A percentile compares a stretch with the other conserved stretches of the same genome.
phyloP scores from a whole-genome alignment of 2,329 filamentous ascomycete genomes.

The Fusarium sp. region DNA sequence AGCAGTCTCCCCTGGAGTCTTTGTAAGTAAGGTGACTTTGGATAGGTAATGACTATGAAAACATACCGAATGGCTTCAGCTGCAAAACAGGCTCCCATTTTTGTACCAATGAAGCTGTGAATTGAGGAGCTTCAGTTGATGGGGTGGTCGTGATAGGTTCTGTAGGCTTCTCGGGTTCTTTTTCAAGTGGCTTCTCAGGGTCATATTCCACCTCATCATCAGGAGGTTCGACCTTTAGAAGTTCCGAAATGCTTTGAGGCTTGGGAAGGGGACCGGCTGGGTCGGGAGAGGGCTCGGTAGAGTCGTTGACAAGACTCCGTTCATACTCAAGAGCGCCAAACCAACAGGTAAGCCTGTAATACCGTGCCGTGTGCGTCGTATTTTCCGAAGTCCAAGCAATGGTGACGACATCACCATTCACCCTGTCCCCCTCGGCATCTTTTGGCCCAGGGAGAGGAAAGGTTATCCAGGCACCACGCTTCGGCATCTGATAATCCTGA shows the following conservation, averaged over 20 bases:
- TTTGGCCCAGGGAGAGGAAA: not conserved
- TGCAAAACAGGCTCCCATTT: not conserved
- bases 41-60: not conserved
- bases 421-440: not conserved
- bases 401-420: not conserved
- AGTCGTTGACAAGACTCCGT: no score
- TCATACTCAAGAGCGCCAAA: not conserved
- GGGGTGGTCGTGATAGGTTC: not conserved
- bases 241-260: not conserved
- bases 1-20: not conserved
- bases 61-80: not conserved
- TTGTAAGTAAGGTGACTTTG: not conserved
- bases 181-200: not conserved
- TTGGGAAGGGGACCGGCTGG: no score
- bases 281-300: no score
- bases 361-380: not conserved
- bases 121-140: no score
- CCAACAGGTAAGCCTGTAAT: not conserved
- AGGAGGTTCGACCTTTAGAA: not conserved
- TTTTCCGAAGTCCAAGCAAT: not conserved
- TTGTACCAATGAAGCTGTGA: not conserved
- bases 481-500: not conserved
- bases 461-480: not conserved
- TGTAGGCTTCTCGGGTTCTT: not conserved
- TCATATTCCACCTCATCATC: not conserved